These are phyloP conservation scores for Diaporthe sp. DNA, from an alignment of 2,329 filamentous ascomycete species.

Conservation along the genomic window DNA sequence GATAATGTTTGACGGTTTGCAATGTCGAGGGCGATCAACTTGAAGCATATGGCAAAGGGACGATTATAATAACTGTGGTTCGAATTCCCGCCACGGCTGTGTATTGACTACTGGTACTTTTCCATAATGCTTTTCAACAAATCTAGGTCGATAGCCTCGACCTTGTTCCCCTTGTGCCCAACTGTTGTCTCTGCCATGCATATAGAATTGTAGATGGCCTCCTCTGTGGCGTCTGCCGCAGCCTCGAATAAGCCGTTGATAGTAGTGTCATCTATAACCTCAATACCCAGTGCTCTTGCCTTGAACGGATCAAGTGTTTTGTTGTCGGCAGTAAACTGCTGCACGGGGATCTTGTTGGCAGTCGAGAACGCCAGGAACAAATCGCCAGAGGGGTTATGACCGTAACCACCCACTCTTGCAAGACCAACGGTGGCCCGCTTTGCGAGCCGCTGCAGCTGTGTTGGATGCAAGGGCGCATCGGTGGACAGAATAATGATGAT, in stretches of 20 bases:
- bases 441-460: constrained; percentile 52
- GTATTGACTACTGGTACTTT: constrained; percentile 48
- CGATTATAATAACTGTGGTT: background rate
- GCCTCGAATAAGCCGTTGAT: constrained; percentile 75
- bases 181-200: constrained; percentile 72
- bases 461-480: constrained; percentile 51
- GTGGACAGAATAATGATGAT: constrained; percentile 73
- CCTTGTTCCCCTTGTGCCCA: constrained; percentile 62
- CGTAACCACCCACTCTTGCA: constrained; percentile 71
- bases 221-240: constrained; percentile 72
- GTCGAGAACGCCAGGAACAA: constrained; percentile 78
- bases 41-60: background rate
- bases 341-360: constrained; percentile 63
- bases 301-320: constrained; percentile 55
- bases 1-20: background rate
- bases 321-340: constrained; percentile 52
- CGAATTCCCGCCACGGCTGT: too few relatives aligned
- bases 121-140: constrained; percentile 61
- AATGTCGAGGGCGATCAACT: background rate
- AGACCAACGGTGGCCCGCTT: constrained; percentile 68
- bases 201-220: constrained; percentile 75
- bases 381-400: constrained; percentile 73
- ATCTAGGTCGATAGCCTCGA: constrained; percentile 65
- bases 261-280: constrained; percentile 68
- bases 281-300: constrained; percentile 53